Conservation (phyloP, 2,329 filamentous ascomycete species). For the Aspergillus fischeri region DNA sequence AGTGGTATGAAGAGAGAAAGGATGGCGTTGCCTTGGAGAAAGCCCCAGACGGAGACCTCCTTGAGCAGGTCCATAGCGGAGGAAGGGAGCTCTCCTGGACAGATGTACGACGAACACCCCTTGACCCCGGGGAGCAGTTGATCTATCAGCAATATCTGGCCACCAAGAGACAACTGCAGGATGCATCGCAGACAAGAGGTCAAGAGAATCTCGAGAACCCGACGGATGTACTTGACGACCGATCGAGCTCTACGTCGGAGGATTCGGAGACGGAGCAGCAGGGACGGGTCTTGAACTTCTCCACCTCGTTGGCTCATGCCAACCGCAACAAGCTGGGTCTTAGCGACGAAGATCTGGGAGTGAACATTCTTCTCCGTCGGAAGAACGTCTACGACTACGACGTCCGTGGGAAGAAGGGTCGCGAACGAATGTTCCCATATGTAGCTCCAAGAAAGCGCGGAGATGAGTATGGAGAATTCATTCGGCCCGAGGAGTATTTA, state of each 20-base stretch:
- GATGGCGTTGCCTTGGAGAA: constrained; percentile 61
- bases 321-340: constrained; percentile 80
- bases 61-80: constrained; percentile 64
- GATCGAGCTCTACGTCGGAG: constrained; percentile 81
- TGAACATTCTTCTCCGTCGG: constrained; percentile 83
- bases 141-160: constrained; percentile 91
- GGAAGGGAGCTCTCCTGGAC: constrained; percentile 59
- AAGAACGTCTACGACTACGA: constrained; percentile 93
- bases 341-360: constrained; percentile 83
- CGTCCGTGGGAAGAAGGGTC: constrained; percentile 82
- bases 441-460: constrained; percentile 71
- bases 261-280: constrained; percentile 88
- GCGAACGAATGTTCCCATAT: constrained; percentile 89
- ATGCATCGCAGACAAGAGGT: constrained; percentile 68
- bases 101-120: constrained; percentile 58
- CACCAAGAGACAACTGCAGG: constrained; percentile 80
- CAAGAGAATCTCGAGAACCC: constrained; percentile 68
- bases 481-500: constrained; percentile 89
- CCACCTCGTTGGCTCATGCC: constrained; percentile 76
- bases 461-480: constrained; percentile 92
- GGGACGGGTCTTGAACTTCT: constrained; percentile 85
- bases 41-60: constrained; percentile 50
- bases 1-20: constrained; percentile 67
- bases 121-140: constrained; percentile 71
- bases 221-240: constrained; percentile 68